phyloP scores from a whole-genome alignment of 352 stramenopile genomes.

The Phytophthora cactorum region DNA sequence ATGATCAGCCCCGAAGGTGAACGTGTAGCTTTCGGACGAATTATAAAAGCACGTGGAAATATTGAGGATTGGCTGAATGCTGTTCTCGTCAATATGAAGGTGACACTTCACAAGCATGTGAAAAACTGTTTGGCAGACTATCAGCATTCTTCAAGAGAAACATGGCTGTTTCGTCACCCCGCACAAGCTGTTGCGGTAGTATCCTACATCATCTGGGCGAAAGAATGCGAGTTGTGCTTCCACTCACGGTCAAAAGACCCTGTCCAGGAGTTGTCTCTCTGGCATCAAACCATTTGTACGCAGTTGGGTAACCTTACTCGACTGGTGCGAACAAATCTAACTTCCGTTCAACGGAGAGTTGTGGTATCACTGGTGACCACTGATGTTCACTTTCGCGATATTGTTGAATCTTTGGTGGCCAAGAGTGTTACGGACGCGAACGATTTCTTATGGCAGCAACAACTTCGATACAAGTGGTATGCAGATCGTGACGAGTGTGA shows the following conservation, averaged over 20 bases:
- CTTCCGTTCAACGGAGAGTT: slow-evolving; percentile 55
- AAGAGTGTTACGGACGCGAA: slow-evolving; percentile 52
- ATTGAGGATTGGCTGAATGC: slow-evolving; percentile 89
- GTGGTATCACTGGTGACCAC: slow-evolving; percentile 79
- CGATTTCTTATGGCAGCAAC: slow-evolving; percentile 80
- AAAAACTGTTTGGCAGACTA: slow-evolving; percentile 90
- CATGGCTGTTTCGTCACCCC: slow-evolving; percentile 89
- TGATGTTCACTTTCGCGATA: slow-evolving; percentile 81
- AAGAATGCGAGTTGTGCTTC: slow-evolving; percentile 76
- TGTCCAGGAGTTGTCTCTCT: slow-evolving; percentile 55
- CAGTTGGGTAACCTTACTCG: slow-evolving; percentile 73
- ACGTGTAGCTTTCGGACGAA: slow-evolving; percentile 72
- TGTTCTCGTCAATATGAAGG: slow-evolving; percentile 78
- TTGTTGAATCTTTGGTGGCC: slow-evolving; percentile 68
- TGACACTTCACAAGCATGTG: slow-evolving; percentile 69
- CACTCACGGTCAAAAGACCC: slow-evolving; percentile 57
- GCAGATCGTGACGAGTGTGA: slow-evolving; percentile 66
- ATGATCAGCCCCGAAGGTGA: slow-evolving; percentile 88
- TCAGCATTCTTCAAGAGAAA: slow-evolving; percentile 75
- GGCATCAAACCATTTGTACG: slow-evolving; percentile 72
- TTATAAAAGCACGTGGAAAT: slow-evolving; percentile 83
- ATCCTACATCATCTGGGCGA: slow-evolving; percentile 88
- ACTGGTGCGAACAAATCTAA: slow-evolving; percentile 68
- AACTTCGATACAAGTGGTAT: slow-evolving; percentile 83
- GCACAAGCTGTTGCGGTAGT: slow-evolving; percentile 92